Evolutionary conservation across 495 filamentous ascomycete genomes (phyloP), one percentile per base, ranked within the genome.

Genomic region (Penicillium atrosanguineum): DNA sequence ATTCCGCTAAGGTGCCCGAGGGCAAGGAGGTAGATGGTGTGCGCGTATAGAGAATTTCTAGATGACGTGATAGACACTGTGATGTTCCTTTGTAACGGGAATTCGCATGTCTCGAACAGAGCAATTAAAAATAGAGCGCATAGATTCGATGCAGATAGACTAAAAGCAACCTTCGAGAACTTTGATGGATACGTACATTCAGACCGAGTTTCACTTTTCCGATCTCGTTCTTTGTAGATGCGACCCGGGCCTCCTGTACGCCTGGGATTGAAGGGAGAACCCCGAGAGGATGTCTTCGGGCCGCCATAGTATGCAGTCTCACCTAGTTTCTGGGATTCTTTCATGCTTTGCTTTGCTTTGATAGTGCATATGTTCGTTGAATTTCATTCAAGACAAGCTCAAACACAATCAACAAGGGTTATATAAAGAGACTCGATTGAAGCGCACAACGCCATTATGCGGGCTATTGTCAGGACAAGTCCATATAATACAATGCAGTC

Each of bases 1-100:
- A 75, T 48, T 55, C 64, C 0, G 67, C 67, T 9, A 73, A 75
- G 55, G 67, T 71, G 3, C 60, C 67, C 1, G 61, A 57, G 44
- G 71, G 71, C 14, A 64, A 68, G 40, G 69, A 74, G 52, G 62
- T 73, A 19, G 49, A 70, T 39, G 74, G 70, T 0, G 54, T 63
- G 16, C 63, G 71, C 19, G 53, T 69, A 56, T 59, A 48, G 46
- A 36, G 31, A 8, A 31, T 41, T 12, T 19, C 51, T 51, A 44
- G n/a, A 50, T 42, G 20, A 42, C 37, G 37, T 23, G n/a, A 41
- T 55, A 34, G 44, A 61, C 48, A 59, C 46, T 45, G 57, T 20
- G 46, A 52, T 58, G 57, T 45, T 48, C 52, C 44, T 47, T 54
- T 51, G 26, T 14, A 19, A 36, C 23, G 18, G 16, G 15, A 19